Evolutionary conservation across 2,329 filamentous ascomycete species (phyloP), one percentile per base, ranked within the genome.

Genomic region (Emergomyces africanus): DNA sequence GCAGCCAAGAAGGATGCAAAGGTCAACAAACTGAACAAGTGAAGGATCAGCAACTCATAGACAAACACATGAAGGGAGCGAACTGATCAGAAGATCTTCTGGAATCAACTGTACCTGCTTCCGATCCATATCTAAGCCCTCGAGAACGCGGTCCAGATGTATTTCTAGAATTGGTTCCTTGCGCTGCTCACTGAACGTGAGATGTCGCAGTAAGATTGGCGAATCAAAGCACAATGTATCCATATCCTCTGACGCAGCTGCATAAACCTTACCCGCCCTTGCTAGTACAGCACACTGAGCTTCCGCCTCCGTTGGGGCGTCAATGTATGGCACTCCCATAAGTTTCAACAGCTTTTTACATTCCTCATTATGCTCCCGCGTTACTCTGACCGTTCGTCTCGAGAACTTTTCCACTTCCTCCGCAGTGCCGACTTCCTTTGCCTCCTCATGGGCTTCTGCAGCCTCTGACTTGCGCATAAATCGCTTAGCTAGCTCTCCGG

Each of bases 391-490:
- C 0, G 92, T 97, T 57, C 94, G 81, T 60, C 94, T 81, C 58
- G 90, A 95, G 77, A 97, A 99, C 75, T 96, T 97, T 76, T 99
- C 94, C 3, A 99, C 84, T n/a, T 99, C 94, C 72, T 99, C 85
- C 25, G 92, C 90, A 3, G 94, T 99, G 62, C 94, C 94, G 0
- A 89, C 96, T 78, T 99, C 94, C 73, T 95, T 96, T 57, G 94
- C 94, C 71, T 97, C 94, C 71, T 96, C 92, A 25, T 95, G 84
- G 8, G 86, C 86, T 67, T 96, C 92, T 56, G 84, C 88, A 9
- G 94, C 94, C 72, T 96, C 91, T 57, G 89, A 85, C 77, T 97
- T 99, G 68, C 94, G 88, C 74, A 95, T 89, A 72, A 95, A 95
- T 63, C 94, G 90, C 76, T 96, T 96, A 51, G 94, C 94, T 59